These are phyloP conservation scores for Ganoderma lingzhi DNA, from an alignment of 1,284 basidiomycete genomes.

Conservation along the genomic window DNA sequence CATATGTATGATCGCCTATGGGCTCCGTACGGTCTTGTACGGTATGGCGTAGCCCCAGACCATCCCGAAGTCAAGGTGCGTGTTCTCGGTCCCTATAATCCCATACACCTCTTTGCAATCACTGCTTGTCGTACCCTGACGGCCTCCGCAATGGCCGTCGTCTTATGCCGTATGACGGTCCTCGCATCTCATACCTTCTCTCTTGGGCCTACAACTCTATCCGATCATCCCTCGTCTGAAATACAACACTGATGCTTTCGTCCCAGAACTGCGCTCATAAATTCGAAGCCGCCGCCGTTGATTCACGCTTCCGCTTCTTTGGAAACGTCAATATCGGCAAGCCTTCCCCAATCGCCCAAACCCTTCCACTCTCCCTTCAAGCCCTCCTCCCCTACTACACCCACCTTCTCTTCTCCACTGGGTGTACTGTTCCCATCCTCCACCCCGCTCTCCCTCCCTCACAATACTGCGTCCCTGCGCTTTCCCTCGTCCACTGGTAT, in stretches of 20 bases:
- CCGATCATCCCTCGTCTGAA: neutral
- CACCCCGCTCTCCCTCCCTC: conserved; percentile 63
- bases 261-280: conserved; percentile 95
- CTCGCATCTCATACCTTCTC: neutral
- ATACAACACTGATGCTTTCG: neutral
- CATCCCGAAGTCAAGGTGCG: conserved; percentile 97
- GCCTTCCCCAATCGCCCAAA: conserved; percentile 51
- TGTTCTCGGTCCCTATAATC: conserved; percentile 16
- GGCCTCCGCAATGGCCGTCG: no score
- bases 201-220: neutral
- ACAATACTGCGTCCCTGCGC: conserved; percentile 74
- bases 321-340: conserved; percentile 88
- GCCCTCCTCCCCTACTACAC: conserved; percentile 76
- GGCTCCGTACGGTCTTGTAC: conserved; percentile 93
- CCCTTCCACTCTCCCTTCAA: conserved; percentile 62
- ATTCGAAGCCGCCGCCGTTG: conserved; percentile 81
- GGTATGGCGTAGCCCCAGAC: conserved; percentile 98
- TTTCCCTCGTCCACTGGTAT: conserved; percentile 97
- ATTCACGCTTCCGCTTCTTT: conserved; percentile 87
- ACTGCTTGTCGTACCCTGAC: neutral
- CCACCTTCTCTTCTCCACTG: conserved; percentile 84
- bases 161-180: no score
- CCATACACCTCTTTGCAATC: neutral
- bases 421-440: conserved; percentile 71
- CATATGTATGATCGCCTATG: conserved; percentile 95